Base-by-base conservation (phyloP, 1,284 basidiomycete genomes). In the Pholiota adiposa region DNA sequence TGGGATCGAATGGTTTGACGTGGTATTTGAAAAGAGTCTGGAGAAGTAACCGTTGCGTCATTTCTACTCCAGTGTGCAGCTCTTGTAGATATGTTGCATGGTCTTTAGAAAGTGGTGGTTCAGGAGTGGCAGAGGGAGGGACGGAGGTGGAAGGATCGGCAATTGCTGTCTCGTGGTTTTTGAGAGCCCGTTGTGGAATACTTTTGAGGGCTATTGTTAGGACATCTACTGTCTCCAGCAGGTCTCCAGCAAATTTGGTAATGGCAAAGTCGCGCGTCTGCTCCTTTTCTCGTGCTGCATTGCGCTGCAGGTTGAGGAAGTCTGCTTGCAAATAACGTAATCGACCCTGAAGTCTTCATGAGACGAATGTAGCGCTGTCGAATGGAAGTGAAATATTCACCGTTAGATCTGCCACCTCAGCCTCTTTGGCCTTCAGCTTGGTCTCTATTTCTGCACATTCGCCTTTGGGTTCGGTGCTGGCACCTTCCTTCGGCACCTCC, bases 211-310 rank as follows among this genome's bases (percentile, higher is more conserved):
- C 97, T 59, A 97, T 81, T 43, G 87, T 79, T 60, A 99, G 90
- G 59, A 98, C 93, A 73, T 99, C 97, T 65, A 95, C 88, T 31
- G 94, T 97, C 68, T 92, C 89, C 56, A 98, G 88, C 60, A 99
- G 86, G 78, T 98, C 94, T 54, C 79, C 76, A 11, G 97, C 97
- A 71, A 99, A 97, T 56, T 88, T 88, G 53, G 92, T 85, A 72
- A 99, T 96, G 60, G 96, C 96, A 77, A 92, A 97, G 77, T 98
- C 95, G 62, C 89, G 87, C 18, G 95, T 93, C 74, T 94, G 93
- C 72, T 92, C 86, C 80, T 94, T 96, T 77, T 99, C 97, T 63
- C 93, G 86, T 27, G 88, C 87, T 58, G 94, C 84, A 67, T 96
- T 94, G 60, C 95, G 90, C 73, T 96, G 94, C 52, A 98, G 83